Percentiles rank a stretch among this genome's conserved stretches.
phyloP scores from a whole-genome alignment of 306 rosid genomes.

The Amphicarpaea edgeworthii region DNA sequence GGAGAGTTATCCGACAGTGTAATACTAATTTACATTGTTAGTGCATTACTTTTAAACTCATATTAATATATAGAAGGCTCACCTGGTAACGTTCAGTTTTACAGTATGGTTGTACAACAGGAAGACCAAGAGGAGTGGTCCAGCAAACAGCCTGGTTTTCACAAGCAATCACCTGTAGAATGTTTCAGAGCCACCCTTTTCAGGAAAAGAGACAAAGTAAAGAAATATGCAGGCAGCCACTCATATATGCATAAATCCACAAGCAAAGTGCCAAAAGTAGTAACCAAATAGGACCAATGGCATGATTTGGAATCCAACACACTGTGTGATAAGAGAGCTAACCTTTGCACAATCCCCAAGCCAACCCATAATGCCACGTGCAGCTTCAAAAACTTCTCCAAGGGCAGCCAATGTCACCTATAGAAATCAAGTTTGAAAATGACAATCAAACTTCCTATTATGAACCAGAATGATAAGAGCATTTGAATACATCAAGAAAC shows the following conservation, averaged over 20 bases:
- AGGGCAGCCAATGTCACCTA: constrained; percentile 94
- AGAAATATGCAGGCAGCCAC: background rate
- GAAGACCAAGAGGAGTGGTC: constrained; percentile 95
- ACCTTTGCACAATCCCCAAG: constrained; percentile 95
- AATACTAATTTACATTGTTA: no score
- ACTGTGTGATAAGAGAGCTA: constrained; percentile 25
- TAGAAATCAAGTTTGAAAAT: constrained; percentile 28
- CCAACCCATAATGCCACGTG: constrained; percentile 87
- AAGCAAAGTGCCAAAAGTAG: constrained; percentile 22
- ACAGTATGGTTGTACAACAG: constrained; percentile 86
- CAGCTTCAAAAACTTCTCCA: constrained; percentile 90
- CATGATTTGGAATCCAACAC: constrained; percentile 25
- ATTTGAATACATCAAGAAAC: background rate
- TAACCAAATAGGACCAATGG: constrained; percentile 4
- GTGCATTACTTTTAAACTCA: no score
- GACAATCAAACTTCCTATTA: constrained; percentile 17
- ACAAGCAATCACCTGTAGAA: constrained; percentile 71
- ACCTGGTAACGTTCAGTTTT: constrained; percentile 79
- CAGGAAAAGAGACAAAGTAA: constrained; percentile 11
- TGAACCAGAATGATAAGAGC: background rate
- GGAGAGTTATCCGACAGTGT: no score
- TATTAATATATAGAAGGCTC: constrained; percentile 50
- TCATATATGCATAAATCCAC: background rate
- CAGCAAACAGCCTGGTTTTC: constrained; percentile 88
- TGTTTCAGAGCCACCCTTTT: constrained; percentile 27